Evolutionary conservation across 192 early-diverging fungal genomes (phyloP).

Genomic region (Backusella sp.): DNA sequence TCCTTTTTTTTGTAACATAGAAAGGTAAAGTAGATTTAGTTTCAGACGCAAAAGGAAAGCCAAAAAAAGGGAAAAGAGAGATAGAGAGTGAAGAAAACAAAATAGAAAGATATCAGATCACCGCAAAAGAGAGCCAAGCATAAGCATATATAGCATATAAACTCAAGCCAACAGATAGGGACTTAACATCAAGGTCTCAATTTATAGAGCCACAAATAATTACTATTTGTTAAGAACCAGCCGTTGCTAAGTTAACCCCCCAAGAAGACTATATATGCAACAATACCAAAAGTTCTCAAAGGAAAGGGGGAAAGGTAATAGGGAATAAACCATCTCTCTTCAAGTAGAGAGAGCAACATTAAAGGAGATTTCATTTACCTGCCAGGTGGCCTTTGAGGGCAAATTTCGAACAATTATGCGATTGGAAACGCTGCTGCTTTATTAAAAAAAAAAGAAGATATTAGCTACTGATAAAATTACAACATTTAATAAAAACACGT

Average conservation of each 20-base stretch:
- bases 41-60: constrained; percentile 1
- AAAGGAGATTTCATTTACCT: constrained; percentile 57
- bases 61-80: neutral
- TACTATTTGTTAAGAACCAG: constrained; percentile 1
- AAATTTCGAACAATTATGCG: constrained; percentile 80
- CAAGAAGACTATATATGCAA: neutral
- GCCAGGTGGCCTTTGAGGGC: constrained; percentile 81
- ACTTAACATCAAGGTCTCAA: constrained; percentile 2
- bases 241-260: neutral
- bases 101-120: constrained; percentile 2
- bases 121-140: constrained; percentile 2
- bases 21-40: constrained; percentile 7
- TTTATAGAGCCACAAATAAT: neutral
- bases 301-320: constrained; percentile 12
- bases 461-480: neutral
- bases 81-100: neutral
- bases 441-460: neutral
- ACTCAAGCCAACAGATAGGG: neutral
- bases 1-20: constrained; percentile 56
- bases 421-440: constrained; percentile 27
- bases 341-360: constrained; percentile 16
- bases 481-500: constrained; percentile 7
- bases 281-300: constrained; percentile 3
- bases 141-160: constrained; percentile 3
- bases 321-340: constrained; percentile 16